Conservation (phyloP, 2,329 filamentous ascomycete genomes). For the Aspergillus quadricinctus region DNA sequence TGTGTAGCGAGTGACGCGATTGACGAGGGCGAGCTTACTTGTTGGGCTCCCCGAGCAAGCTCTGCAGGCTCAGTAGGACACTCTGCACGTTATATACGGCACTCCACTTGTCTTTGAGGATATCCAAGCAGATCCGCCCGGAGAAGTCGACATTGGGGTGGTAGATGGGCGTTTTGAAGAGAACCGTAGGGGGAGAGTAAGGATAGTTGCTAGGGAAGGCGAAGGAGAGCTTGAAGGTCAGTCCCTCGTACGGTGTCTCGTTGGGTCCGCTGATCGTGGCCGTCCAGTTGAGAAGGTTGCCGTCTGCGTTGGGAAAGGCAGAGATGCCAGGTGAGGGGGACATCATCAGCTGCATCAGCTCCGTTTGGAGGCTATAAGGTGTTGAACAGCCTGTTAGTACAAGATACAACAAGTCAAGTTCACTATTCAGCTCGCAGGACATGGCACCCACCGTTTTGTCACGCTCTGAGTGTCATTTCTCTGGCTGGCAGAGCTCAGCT, state of each 20-base stretch:
- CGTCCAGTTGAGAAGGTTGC: constrained; percentile 87
- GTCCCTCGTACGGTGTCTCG: constrained; percentile 82
- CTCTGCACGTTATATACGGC: constrained; percentile 96
- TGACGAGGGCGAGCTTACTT: constrained; percentile 66
- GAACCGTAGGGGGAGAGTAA: constrained; percentile 81
- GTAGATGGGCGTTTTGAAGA: constrained; percentile 98
- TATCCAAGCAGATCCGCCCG: constrained; percentile 93
- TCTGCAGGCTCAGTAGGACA: constrained; percentile 88
- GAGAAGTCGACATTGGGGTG: constrained; percentile 98
- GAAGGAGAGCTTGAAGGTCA: constrained; percentile 90
- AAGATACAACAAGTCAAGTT: neutral
- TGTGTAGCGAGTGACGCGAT: neutral
- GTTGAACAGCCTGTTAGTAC: neutral
- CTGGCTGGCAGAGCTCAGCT: constrained; percentile 53
- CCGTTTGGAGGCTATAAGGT: constrained; percentile 74
- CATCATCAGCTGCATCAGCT: constrained; percentile 98
- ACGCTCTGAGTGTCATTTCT: constrained; percentile 68
- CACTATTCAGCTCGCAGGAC: neutral
- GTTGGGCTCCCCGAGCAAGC: constrained; percentile 92
- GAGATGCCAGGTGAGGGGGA: constrained; percentile 89
- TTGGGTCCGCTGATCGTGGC: constrained; percentile 89
- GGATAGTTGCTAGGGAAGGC: constrained; percentile 90
- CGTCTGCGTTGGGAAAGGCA: constrained; percentile 85
- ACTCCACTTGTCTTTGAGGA: constrained; percentile 98
- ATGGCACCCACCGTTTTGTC: constrained; percentile 62